Evolutionary conservation across 352 stramenopile species (phyloP).

Genomic region (Phytophthora pluvialis): DNA sequence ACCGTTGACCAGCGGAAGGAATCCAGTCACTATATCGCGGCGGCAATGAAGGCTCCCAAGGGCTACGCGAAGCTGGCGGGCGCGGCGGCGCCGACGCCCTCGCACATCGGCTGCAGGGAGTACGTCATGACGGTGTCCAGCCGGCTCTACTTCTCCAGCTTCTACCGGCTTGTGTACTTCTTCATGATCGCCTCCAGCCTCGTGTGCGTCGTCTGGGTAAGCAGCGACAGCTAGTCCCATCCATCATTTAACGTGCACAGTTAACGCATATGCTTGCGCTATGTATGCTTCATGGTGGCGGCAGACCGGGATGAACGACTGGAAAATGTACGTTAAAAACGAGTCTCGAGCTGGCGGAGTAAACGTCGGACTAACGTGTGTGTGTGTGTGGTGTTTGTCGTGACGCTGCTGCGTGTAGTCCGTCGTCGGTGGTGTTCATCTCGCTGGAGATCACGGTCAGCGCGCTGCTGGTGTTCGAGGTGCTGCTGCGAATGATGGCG

Average conservation of each 20-base stretch:
- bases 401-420: slow-evolving; percentile 35
- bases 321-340: slow-evolving; percentile 62
- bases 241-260: background rate
- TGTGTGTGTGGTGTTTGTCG: background rate
- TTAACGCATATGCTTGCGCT: slow-evolving; percentile 2
- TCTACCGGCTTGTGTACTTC: slow-evolving; percentile 82
- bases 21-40: slow-evolving; percentile 7
- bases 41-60: slow-evolving; percentile 26
- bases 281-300: background rate
- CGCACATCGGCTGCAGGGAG: slow-evolving; percentile 67
- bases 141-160: slow-evolving; percentile 84
- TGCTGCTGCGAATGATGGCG: slow-evolving; percentile 83
- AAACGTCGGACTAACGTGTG: too few relatives aligned
- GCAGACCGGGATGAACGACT: slow-evolving; percentile 76
- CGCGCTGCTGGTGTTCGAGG: slow-evolving; percentile 76
- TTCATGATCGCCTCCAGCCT: slow-evolving; percentile 79
- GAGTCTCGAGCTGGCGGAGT: too few relatives aligned
- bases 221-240: background rate
- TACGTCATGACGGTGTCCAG: slow-evolving; percentile 78
- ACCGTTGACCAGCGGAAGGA: slow-evolving; percentile 14
- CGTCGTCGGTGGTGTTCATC: slow-evolving; percentile 80
- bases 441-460: slow-evolving; percentile 82
- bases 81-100: slow-evolving; percentile 13
- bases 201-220: slow-evolving; percentile 76
- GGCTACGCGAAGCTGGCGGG: slow-evolving; percentile 47